phyloP scores from a whole-genome alignment of 176 grass and related monocot species.

The Hyparrhenia diplandra region DNA sequence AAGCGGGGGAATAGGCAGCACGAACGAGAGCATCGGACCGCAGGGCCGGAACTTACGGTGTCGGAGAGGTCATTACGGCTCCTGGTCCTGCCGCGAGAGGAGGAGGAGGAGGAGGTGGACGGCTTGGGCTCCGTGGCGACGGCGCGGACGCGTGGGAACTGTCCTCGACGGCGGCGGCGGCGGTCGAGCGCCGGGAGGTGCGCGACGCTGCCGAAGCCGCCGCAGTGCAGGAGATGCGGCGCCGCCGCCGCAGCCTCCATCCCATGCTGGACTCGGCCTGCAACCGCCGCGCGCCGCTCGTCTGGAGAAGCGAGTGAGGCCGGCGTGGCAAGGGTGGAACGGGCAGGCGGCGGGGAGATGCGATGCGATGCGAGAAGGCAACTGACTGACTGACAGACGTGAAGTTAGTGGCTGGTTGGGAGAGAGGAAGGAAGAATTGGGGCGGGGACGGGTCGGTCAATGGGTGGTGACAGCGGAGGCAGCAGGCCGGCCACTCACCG shows the following conservation, averaged over 20 bases:
- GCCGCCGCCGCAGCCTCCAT: conserved; percentile 56
- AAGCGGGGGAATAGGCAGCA: not conserved
- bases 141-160: conserved; percentile 40
- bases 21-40: not conserved
- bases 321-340: not conserved
- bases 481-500: no score
- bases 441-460: not conserved
- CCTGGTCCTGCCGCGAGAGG: conserved; percentile 3
- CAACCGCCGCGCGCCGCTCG: not conserved
- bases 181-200: no score
- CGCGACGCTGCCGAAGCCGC: no score
- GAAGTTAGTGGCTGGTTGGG: not conserved
- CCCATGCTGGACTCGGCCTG: not conserved
- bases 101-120: not conserved
- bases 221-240: conserved; percentile 61
- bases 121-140: conserved; percentile 62
- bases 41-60: conserved; percentile 46
- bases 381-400: not conserved
- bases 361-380: not conserved
- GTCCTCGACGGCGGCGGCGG: no score
- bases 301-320: not conserved
- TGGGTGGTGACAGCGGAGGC: not conserved
- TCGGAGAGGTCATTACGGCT: conserved; percentile 27
- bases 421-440: not conserved
- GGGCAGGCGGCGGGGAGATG: not conserved